A percentile compares a stretch with the other conserved stretches of the same genome.
These are phyloP conservation scores for Plasmodium knowlesi DNA, from an alignment of 169 alveolate species.

Conservation along the genomic window DNA sequence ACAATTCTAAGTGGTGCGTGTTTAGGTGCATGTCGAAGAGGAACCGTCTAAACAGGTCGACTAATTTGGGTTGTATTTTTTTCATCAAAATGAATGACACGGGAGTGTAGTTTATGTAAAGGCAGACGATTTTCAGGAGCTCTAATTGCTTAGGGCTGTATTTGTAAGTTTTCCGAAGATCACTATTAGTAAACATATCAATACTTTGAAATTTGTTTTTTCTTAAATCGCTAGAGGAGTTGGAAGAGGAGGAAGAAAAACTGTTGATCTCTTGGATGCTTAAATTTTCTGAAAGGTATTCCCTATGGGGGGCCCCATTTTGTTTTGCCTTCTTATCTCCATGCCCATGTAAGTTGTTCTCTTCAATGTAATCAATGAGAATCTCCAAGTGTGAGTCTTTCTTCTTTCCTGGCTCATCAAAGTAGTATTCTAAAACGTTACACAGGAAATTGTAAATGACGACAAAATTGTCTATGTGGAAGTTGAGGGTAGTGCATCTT, in stretches of 20 bases:
- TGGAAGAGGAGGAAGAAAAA: conserved; percentile 32
- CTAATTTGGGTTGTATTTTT: conserved; percentile 19
- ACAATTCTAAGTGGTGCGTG: conserved; percentile 27
- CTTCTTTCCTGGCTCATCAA: neutral
- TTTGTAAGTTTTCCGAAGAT: conserved; percentile 13
- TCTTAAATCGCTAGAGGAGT: neutral
- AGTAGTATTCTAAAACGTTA: conserved; percentile 40
- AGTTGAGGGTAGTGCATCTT: conserved; percentile 19
- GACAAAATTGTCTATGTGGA: conserved; percentile 38
- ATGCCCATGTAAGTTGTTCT: neutral
- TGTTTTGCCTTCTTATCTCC: neutral
- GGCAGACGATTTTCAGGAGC: conserved; percentile 47
- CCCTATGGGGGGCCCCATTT: neutral
- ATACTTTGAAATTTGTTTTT: conserved; percentile 32
- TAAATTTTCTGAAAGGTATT: neutral
- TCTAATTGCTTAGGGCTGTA: conserved; percentile 53
- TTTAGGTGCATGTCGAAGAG: conserved; percentile 43
- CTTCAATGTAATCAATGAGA: conserved; percentile 29
- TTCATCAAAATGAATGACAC: conserved; percentile 53
- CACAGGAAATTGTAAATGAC: conserved; percentile 45
- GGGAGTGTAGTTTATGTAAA: conserved; percentile 65
- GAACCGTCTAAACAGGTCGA: conserved; percentile 7
- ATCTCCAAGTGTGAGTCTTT: conserved; percentile 13
- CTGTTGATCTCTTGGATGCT: neutral
- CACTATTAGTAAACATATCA: neutral